phyloP scores from a whole-genome alignment of 495 filamentous ascomycete species.

The Penicillium samsonianum region DNA sequence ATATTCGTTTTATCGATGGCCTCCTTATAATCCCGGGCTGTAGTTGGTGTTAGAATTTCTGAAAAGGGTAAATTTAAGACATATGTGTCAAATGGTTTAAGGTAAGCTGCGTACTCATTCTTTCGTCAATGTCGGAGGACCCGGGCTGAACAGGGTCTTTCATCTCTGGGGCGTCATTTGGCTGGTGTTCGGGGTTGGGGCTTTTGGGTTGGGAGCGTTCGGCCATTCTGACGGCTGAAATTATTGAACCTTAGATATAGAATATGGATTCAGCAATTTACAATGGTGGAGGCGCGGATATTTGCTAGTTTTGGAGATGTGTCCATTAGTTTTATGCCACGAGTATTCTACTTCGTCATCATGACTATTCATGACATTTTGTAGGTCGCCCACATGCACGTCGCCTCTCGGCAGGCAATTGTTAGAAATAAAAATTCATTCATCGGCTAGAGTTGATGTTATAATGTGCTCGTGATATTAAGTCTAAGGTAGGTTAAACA shows the following conservation, averaged over 20 bases:
- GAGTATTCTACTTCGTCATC: neutral
- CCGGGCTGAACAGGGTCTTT: neutral
- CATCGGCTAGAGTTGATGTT: neutral
- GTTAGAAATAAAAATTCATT: neutral
- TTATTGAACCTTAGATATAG: neutral
- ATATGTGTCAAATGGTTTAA: neutral
- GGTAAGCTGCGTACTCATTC: conserved; percentile 2
- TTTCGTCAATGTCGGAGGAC: conserved; percentile 8
- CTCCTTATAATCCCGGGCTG: conserved; percentile 17
- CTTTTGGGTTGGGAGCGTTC: neutral
- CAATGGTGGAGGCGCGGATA: too few relatives aligned
- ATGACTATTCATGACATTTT: conserved; percentile 13
- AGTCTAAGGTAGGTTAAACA: neutral
- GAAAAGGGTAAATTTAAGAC: neutral
- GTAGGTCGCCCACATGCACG: neutral
- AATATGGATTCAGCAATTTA: neutral
- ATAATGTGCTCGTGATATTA: neutral
- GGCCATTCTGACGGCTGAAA: neutral
- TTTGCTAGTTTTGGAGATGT: neutral
- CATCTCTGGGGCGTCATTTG: neutral
- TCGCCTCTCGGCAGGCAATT: neutral
- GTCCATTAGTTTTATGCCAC: conserved; percentile 3
- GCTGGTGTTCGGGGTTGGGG: neutral
- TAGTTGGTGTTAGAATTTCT: neutral
- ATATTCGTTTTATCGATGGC: conserved; percentile 14